Conservation (phyloP, 768 basidiomycete species). For the Artomyces pyxidatus region DNA sequence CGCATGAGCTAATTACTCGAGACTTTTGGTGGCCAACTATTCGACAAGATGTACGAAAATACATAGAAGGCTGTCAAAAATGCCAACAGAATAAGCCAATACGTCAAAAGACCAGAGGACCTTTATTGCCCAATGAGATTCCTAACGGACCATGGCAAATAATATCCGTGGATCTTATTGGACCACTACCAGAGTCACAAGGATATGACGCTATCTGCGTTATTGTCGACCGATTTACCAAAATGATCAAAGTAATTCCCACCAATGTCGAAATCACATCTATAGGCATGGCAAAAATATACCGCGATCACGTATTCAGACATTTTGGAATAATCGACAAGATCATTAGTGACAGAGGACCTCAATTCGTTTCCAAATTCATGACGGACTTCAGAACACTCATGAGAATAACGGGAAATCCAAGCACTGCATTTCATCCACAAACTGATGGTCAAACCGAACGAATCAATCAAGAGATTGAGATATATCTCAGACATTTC, state of each 20-base stretch:
- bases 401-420: constrained; percentile 10
- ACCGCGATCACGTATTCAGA: constrained; percentile 10
- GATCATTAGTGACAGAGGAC: constrained; percentile 10
- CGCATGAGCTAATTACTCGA: background rate
- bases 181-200: constrained; percentile 13
- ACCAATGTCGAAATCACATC: constrained; percentile 12
- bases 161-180: constrained; percentile 21
- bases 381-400: constrained; percentile 4
- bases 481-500: constrained; percentile 23
- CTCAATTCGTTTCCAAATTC: constrained; percentile 9
- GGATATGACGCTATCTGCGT: constrained; percentile 17
- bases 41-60: constrained; percentile 18
- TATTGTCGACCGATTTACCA: constrained; percentile 19
- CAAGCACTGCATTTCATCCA: constrained; percentile 27
- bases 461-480: constrained; percentile 24
- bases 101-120: background rate
- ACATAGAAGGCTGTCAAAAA: constrained; percentile 21
- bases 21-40: constrained; percentile 22
- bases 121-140: background rate
- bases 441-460: constrained; percentile 31
- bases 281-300: constrained; percentile 11
- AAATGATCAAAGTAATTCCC: constrained; percentile 23
- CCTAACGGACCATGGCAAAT: constrained; percentile 17
- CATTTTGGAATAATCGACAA: constrained; percentile 4
- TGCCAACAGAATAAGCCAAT: constrained; percentile 12